phyloP scores from a whole-genome alignment of 441 rosid genomes.

The Sinapis alba region DNA sequence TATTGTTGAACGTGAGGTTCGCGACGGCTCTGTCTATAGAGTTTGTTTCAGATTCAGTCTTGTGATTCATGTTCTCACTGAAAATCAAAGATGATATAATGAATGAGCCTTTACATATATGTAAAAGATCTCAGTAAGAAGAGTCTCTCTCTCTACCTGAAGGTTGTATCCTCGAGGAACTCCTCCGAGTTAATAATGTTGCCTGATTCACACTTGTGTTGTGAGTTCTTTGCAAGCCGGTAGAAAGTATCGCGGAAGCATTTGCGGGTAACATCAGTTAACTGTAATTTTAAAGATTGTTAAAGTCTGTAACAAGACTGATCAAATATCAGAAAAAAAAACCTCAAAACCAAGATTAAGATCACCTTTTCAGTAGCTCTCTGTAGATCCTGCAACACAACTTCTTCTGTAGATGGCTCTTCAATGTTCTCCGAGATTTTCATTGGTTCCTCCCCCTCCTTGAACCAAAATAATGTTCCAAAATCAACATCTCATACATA shows the following conservation, averaged over 20 bases:
- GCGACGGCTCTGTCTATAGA: slow-evolving; percentile 79
- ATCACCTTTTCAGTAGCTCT: slow-evolving; percentile 64
- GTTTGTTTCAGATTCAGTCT: slow-evolving; percentile 74
- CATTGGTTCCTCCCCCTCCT: slow-evolving; percentile 27
- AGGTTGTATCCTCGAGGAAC: slow-evolving; percentile 6
- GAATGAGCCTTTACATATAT: neutral
- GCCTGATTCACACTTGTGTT: slow-evolving; percentile 18
- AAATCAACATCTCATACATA: slow-evolving; percentile 23
- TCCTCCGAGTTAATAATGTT: slow-evolving; percentile 2
- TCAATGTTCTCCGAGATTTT: slow-evolving; percentile 36
- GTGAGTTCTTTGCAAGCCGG: slow-evolving; percentile 79
- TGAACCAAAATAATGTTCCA: slow-evolving; percentile 25
- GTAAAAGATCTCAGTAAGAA: neutral
- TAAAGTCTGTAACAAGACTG: slow-evolving; percentile 7
- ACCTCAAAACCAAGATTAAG: slow-evolving; percentile 1
- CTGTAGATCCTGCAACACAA: slow-evolving; percentile 68
- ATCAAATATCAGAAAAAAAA: neutral
- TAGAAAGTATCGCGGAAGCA: slow-evolving; percentile 88
- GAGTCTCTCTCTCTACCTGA: slow-evolving; percentile 24
- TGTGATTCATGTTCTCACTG: slow-evolving; percentile 44
- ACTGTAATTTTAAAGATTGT: slow-evolving; percentile 42
- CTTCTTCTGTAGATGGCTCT: slow-evolving; percentile 60
- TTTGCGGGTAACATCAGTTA: slow-evolving; percentile 62
- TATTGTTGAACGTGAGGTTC: slow-evolving; percentile 70
- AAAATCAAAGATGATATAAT: neutral